Evolutionary conservation across 257 asterid species (phyloP).

Genomic region (Jacaranda mimosifolia): DNA sequence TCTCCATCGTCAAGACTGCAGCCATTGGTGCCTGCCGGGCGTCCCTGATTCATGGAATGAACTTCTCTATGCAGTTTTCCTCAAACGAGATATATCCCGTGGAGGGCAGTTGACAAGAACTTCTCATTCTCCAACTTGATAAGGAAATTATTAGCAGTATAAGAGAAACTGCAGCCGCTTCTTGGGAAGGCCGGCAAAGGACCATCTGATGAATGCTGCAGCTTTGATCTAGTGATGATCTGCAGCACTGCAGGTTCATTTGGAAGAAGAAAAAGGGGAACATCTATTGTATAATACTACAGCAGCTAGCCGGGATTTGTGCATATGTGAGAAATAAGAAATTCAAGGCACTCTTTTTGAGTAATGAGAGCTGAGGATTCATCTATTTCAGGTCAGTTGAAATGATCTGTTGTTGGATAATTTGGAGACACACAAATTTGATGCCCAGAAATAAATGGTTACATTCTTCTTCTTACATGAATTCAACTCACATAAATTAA

Average conservation of each 20-base stretch:
- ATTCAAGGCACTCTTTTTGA: background rate
- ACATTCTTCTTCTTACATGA: no score
- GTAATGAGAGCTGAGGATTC: background rate
- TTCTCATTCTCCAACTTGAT: background rate
- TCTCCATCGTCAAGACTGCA: conserved; percentile 86
- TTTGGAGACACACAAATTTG: no score
- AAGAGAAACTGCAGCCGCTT: no score
- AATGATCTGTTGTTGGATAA: background rate
- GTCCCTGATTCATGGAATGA: conserved; percentile 97
- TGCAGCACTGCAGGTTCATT: no score
- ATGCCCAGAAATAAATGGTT: no score
- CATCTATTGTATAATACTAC: no score
- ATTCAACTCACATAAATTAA: no score
- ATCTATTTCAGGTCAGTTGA: background rate
- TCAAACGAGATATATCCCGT: conserved; percentile 47
- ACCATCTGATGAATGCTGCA: background rate
- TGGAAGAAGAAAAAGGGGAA: no score
- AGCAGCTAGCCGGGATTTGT: background rate
- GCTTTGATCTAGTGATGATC: background rate
- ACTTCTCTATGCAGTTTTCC: conserved; percentile 72
- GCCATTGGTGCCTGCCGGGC: conserved; percentile 99
- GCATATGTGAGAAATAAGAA: background rate
- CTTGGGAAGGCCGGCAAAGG: background rate
- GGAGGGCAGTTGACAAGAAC: conserved; percentile 3
- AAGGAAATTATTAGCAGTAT: no score